phyloP scores from a whole-genome alignment of 2,329 filamentous ascomycete species.

The Emmonsia crescens region DNA sequence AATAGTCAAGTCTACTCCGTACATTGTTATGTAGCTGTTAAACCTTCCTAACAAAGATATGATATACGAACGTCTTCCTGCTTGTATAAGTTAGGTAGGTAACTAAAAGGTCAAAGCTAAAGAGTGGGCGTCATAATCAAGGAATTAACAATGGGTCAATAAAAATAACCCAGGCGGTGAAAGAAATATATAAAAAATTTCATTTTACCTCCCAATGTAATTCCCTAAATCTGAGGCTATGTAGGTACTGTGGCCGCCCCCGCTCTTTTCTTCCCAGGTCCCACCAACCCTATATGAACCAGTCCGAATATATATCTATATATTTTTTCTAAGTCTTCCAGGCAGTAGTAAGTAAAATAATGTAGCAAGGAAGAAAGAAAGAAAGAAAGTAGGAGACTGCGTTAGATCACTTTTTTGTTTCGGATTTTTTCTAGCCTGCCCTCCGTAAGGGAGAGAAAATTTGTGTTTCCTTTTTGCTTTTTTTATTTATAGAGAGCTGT shows the following conservation, averaged over 20 bases:
- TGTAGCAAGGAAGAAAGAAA: background rate
- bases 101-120: too few relatives aligned
- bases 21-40: too few relatives aligned
- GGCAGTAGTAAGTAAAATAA: background rate
- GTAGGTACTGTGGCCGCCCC: too few relatives aligned
- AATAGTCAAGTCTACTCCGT: too few relatives aligned
- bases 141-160: too few relatives aligned
- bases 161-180: too few relatives aligned
- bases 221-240: background rate
- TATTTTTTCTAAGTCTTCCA: background rate
- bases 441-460: background rate
- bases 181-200: background rate
- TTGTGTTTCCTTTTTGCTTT: background rate
- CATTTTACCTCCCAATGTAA: background rate
- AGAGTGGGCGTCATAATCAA: too few relatives aligned
- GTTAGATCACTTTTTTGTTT: background rate
- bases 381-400: background rate
- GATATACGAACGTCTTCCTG: too few relatives aligned
- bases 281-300: background rate
- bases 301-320: background rate
- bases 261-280: too few relatives aligned
- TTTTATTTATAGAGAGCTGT: background rate
- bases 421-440: background rate
- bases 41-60: too few relatives aligned
- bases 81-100: too few relatives aligned